Base-by-base conservation (phyloP, 495 filamentous ascomycete genomes). In the Penicillium alfredii region DNA sequence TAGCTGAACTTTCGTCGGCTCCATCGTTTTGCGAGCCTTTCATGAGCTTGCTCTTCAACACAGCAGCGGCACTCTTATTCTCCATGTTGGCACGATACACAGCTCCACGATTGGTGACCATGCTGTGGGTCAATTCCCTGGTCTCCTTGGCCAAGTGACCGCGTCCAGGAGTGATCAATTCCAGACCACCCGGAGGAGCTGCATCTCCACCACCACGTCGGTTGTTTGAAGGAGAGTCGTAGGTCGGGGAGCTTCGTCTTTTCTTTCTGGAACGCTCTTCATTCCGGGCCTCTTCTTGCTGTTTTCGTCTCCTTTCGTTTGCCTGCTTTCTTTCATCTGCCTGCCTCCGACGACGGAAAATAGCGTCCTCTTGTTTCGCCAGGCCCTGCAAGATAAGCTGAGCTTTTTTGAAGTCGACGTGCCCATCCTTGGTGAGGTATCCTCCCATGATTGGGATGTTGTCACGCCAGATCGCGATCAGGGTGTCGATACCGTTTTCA, bases 381-480 rank as follows among this genome's bases (percentile, higher is more conserved):
- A 99, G 73, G 2, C 87, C 89, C 44, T 81, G 73, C 19, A 99
- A 69, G 46, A 99, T 95, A 43, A 81, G 74, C 51, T 99, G 92
- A 4, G 86, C 88, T 40, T 82, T 80, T 24, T 82, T 76, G 13
- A 99, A 71, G 40, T 96, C 83, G 40, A 96, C 88, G 47, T 82
- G 78, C 4, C 92, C 92, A 69, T 99, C 92, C 53, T 90, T 84
- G 28, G 92, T 97, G 25, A 99, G 66, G 56, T 97, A 99, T 2
- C 88, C 89, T 22, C 84, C 87, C 93, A 97, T 97, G 15, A 72
- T 48, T 8, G 88, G 82, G 10, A 99, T 72, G 33, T 90, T 94
- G 53, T 96, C 88, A 40, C 84, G 81, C 92, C 93, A 99, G 40
- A 97, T 94, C 5, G 86, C 80, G 35, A 88, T 93, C 29, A 99